Conservation (phyloP, 1,284 basidiomycete genomes). For the Neotropicomus parvogracilis region DNA sequence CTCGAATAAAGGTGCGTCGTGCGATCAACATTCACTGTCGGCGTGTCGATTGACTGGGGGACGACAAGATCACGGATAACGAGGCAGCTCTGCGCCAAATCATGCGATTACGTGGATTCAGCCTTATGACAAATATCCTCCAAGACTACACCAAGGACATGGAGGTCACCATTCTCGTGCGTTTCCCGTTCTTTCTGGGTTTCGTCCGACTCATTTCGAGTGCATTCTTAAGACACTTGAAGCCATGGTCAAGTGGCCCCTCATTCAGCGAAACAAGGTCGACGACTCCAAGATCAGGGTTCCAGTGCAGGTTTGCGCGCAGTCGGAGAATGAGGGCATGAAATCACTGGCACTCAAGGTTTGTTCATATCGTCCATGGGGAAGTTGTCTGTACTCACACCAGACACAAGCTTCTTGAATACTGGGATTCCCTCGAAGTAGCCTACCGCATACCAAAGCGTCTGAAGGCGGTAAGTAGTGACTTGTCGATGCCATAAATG, state of each 20-base stretch:
- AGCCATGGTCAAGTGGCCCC: constrained; percentile 77
- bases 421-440: constrained; percentile 74
- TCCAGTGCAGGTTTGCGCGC: constrained; percentile 55
- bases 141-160: constrained; percentile 74
- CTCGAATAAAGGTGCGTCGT: constrained; percentile 72
- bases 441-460: constrained; percentile 86
- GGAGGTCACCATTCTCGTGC: constrained; percentile 68
- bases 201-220: neutral
- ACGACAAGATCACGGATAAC: constrained; percentile 77
- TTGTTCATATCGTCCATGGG: constrained; percentile 9
- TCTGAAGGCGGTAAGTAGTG: constrained; percentile 41
- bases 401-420: constrained; percentile 52
- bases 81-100: constrained; percentile 76
- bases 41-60: neutral
- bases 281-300: constrained; percentile 80
- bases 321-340: constrained; percentile 56
- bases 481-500: neutral
- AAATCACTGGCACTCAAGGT: constrained; percentile 60
- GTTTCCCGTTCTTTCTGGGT: constrained; percentile 22
- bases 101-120: constrained; percentile 92
- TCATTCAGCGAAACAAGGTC: constrained; percentile 90
- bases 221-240: constrained; percentile 57
- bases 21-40: neutral
- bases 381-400: constrained; percentile 1
- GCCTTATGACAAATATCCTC: constrained; percentile 86